Evolutionary conservation across 2,329 filamentous ascomycete genomes (phyloP).

Genomic region (Pseudopyrenochaeta lycopersici): DNA sequence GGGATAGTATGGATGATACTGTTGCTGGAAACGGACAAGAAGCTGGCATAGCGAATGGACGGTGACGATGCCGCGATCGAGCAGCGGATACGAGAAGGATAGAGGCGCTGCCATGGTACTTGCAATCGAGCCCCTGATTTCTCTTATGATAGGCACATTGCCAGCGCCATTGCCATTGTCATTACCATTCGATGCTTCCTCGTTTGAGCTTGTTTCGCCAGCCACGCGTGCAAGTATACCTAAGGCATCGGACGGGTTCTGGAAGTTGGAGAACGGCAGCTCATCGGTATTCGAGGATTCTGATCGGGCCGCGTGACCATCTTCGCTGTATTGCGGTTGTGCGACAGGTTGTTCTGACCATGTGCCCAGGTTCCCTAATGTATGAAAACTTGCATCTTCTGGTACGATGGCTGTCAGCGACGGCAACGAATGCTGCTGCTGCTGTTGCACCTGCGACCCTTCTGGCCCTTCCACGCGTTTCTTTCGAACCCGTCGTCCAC

Average conservation of each 20-base stretch:
- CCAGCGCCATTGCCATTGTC: conserved; percentile 10
- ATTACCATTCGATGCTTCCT: conserved; percentile 24
- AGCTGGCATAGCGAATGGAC: conserved; percentile 61
- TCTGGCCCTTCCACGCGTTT: conserved; percentile 28
- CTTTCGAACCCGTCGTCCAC: conserved; percentile 66
- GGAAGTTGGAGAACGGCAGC: conserved; percentile 53
- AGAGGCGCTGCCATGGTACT: conserved; percentile 30
- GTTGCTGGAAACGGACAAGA: conserved; percentile 67
- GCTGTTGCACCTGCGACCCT: conserved; percentile 8
- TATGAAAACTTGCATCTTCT: conserved; percentile 47
- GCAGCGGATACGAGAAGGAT: conserved; percentile 55
- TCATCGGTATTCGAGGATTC: conserved; percentile 45
- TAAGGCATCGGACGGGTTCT: conserved; percentile 60
- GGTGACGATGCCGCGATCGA: conserved; percentile 53
- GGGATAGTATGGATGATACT: conserved; percentile 76
- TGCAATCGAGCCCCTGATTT: conserved; percentile 21
- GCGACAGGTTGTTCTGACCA: conserved; percentile 37
- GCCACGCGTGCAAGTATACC: conserved; percentile 60
- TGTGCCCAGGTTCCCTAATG: conserved; percentile 49
- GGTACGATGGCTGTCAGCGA: conserved; percentile 36
- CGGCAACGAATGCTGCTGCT: conserved; percentile 25
- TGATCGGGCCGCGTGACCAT: conserved; percentile 37
- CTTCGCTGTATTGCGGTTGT: conserved; percentile 26
- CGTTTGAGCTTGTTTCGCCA: conserved; percentile 45
- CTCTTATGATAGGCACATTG: conserved; percentile 12